A percentile compares a stretch with the other conserved stretches of the same genome.
phyloP scores from a whole-genome alignment of 495 filamentous ascomycete genomes.

The Pyronema domesticum region DNA sequence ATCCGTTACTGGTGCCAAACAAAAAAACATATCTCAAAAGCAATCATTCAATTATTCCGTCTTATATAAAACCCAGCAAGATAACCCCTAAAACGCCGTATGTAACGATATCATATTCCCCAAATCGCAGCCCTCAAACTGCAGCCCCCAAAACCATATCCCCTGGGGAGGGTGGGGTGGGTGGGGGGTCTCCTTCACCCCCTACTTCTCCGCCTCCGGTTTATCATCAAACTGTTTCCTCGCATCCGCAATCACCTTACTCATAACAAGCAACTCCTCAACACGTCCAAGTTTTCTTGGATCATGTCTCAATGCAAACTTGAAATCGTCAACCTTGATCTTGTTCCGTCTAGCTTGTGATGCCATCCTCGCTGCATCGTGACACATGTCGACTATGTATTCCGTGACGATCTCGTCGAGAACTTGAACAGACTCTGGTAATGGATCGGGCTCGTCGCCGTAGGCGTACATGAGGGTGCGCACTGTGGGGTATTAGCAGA shows the following conservation, averaged over 20 bases:
- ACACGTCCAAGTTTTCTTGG: constrained; percentile 74
- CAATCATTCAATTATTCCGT: too few species aligned
- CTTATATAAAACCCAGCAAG: too few species aligned
- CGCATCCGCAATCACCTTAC: constrained; percentile 21
- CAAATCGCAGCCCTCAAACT: too few species aligned
- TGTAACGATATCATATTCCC: too few species aligned
- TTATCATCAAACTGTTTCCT: constrained; percentile 29
- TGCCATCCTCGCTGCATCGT: constrained; percentile 67
- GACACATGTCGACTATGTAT: constrained; percentile 73
- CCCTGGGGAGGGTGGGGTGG: too few species aligned
- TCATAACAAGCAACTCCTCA: constrained; percentile 49
- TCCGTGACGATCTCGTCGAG: constrained; percentile 92
- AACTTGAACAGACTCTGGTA: constrained; percentile 65
- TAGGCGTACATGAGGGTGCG: constrained; percentile 67
- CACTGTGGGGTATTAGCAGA: constrained; percentile 32
- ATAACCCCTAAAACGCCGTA: too few species aligned
- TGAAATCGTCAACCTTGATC: constrained; percentile 95
- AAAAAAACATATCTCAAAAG: too few species aligned
- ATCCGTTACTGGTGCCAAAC: too few species aligned
- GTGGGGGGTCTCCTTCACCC: too few species aligned
- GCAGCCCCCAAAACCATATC: too few species aligned
- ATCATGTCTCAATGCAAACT: constrained; percentile 74
- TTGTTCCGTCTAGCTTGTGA: constrained; percentile 73
- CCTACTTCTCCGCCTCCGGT: constrained; percentile 25
- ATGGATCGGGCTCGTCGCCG: constrained; percentile 53